Evolutionary conservation across 2,329 filamentous ascomycete species (phyloP).

Genomic region (Cryphonectria radicalis): DNA sequence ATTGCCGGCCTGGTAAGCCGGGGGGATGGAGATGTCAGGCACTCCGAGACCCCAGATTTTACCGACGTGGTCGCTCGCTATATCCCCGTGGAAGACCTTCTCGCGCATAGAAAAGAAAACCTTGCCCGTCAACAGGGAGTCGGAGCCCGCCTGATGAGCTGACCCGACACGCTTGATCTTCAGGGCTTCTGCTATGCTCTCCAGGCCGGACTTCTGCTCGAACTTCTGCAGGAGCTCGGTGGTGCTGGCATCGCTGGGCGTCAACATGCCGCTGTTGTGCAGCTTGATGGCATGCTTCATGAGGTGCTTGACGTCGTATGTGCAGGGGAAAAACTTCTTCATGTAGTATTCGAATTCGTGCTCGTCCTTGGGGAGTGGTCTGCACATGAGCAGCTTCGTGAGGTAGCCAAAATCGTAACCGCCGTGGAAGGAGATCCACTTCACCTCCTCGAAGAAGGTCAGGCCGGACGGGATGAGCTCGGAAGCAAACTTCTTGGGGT

Average conservation of each 20-base stretch:
- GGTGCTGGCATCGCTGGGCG: slow-evolving; percentile 66
- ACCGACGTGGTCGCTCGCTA: slow-evolving; percentile 81
- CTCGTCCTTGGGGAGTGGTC: slow-evolving; percentile 85
- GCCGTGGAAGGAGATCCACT: slow-evolving; percentile 97
- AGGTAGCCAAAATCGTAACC: slow-evolving; percentile 98
- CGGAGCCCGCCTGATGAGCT: slow-evolving; percentile 90
- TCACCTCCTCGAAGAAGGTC: slow-evolving; percentile 83
- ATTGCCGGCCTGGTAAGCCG: slow-evolving; percentile 16
- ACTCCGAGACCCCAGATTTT: slow-evolving; percentile 93
- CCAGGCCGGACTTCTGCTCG: slow-evolving; percentile 87
- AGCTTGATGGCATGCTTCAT: slow-evolving; percentile 85
- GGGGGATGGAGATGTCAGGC: slow-evolving; percentile 57
- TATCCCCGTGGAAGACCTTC: slow-evolving; percentile 81
- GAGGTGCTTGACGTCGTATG: slow-evolving; percentile 96
- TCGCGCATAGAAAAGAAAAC: slow-evolving; percentile 94
- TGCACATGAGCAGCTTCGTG: slow-evolving; percentile 87
- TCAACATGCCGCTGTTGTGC: slow-evolving; percentile 65
- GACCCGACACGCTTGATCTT: slow-evolving; percentile 87
- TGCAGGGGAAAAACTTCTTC: slow-evolving; percentile 88
- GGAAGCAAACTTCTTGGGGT: slow-evolving; percentile 85
- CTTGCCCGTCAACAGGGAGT: slow-evolving; percentile 88
- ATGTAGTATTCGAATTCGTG: slow-evolving; percentile 86
- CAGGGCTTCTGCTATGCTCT: slow-evolving; percentile 91
- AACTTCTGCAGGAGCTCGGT: slow-evolving; percentile 80
- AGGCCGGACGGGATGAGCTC: slow-evolving; percentile 91